phyloP scores from a whole-genome alignment of 805 yeast species.

The Starmerella apicola region DNA sequence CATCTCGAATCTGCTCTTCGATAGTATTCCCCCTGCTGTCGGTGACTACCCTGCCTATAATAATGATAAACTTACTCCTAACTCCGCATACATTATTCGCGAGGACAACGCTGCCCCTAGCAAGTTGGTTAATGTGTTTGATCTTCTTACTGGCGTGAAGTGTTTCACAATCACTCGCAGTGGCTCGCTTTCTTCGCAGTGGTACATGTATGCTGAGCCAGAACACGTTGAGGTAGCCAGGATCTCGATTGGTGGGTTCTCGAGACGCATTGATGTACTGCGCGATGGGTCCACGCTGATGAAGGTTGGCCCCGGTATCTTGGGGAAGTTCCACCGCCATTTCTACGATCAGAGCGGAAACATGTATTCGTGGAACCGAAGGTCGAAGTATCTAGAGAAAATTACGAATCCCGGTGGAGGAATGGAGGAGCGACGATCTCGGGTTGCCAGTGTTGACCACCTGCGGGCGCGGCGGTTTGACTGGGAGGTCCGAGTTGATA shows the following conservation, averaged over 20 bases:
- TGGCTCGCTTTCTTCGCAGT: constrained; percentile 37
- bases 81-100: constrained; percentile 35
- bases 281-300: constrained; percentile 32
- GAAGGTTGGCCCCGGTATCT: constrained; percentile 30
- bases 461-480: constrained; percentile 50
- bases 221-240: constrained; percentile 39
- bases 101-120: constrained; percentile 37
- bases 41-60: constrained; percentile 4
- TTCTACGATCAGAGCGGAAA: constrained; percentile 43
- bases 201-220: constrained; percentile 40
- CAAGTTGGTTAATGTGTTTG: constrained; percentile 39
- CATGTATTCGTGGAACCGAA: constrained; percentile 44
- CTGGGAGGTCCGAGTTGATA: constrained; percentile 45
- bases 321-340: constrained; percentile 26
- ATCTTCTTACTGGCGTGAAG: constrained; percentile 32
- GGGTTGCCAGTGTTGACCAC: constrained; percentile 43
- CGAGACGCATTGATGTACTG: constrained; percentile 35
- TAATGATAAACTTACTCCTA: background rate
- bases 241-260: constrained; percentile 37
- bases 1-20: background rate
- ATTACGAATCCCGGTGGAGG: constrained; percentile 44
- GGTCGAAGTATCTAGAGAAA: constrained; percentile 40
- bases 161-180: constrained; percentile 41
- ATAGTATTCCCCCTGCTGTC: constrained; percentile 3
- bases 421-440: constrained; percentile 41